Evolutionary conservation across 257 asterid species (phyloP).

Genomic region (Coffea eugenioides): DNA sequence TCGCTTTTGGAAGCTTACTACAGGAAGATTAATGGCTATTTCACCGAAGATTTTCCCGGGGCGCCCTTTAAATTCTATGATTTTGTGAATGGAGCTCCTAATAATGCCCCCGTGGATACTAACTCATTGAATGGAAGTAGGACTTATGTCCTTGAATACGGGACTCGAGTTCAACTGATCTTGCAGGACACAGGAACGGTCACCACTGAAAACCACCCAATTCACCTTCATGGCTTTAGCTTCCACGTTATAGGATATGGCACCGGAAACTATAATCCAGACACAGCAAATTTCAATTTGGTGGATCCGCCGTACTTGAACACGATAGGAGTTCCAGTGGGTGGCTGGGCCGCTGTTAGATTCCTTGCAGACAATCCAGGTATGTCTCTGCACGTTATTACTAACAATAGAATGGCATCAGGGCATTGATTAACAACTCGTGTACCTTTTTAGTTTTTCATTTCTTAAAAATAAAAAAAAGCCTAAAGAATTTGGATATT

Average conservation of each 20-base stretch:
- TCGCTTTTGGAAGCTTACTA: conserved; percentile 57
- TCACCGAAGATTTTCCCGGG: conserved; percentile 49
- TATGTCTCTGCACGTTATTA: conserved; percentile 7
- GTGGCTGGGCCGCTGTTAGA: conserved; percentile 75
- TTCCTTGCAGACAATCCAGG: conserved; percentile 74
- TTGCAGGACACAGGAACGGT: conserved; percentile 63
- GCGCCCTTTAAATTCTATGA: conserved; percentile 47
- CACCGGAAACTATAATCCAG: conserved; percentile 51
- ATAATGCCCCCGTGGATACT: conserved; percentile 53
- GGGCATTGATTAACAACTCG: too few relatives aligned
- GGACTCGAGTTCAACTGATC: conserved; percentile 55
- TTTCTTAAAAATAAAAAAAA: too few relatives aligned
- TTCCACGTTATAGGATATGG: conserved; percentile 68
- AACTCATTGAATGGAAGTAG: conserved; percentile 48
- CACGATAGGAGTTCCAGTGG: conserved; percentile 70
- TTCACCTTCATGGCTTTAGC: conserved; percentile 67
- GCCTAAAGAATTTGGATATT: neutral
- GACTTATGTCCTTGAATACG: conserved; percentile 57
- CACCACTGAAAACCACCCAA: conserved; percentile 67
- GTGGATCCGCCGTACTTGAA: conserved; percentile 71
- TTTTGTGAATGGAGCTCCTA: conserved; percentile 63
- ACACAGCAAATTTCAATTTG: conserved; percentile 44
- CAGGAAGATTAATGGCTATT: conserved; percentile 37
- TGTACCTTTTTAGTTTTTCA: neutral
- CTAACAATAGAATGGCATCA: neutral